Evolutionary conservation across 2,329 filamentous ascomycete genomes (phyloP), one percentile per base, ranked within the genome.

Genomic region (Aspergillus sp.): DNA sequence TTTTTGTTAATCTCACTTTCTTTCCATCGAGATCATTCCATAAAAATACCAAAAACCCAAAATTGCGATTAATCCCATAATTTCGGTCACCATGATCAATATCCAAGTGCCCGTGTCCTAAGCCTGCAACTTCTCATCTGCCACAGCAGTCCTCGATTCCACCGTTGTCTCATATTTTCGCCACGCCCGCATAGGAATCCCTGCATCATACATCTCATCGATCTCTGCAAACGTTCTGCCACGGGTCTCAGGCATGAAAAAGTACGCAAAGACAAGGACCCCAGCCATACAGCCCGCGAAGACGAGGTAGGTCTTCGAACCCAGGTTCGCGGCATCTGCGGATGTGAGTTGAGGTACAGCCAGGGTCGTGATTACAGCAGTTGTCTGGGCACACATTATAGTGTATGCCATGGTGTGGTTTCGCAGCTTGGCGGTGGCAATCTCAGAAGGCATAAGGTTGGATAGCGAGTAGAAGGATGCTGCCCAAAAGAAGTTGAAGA

Each of bases 401-500:
- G 74, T 71, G 49, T 73, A 76, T 7, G 74, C 69, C 71, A 76
- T 72, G 29, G 73, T 76, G 46, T 72, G 69, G 58, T 76, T 70
- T 42, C 74, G 72, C 14, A 76, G 66, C 49, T 70, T 71, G 31
- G 71, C 70, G 11, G 73, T 75, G 12, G 74, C 70, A 54, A 77
- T 75, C 58, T 76, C 73, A 2, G 73, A 69, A 3, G 73, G 73
- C 67, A 75, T 72, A 39, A 74, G 49, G 18, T 64, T 67, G 12
- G 68, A 73, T 26, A 77, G 59, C 1, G 74, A 75, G 61, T 69
- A 72, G 63, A 76, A 77, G 0, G 72, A 75, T 9, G 71, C 70
- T 10, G 72, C 70, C 67, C 73, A 75, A 60, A 76, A 74, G 66
- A 76, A 77, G 49, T 71, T 73, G 62, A 77, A 76, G 24, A 75